Percentiles rank a stretch among this genome's conserved stretches.
Conservation (phyloP, 2,329 filamentous ascomycete species). For the Exophiala xenobiotica region DNA sequence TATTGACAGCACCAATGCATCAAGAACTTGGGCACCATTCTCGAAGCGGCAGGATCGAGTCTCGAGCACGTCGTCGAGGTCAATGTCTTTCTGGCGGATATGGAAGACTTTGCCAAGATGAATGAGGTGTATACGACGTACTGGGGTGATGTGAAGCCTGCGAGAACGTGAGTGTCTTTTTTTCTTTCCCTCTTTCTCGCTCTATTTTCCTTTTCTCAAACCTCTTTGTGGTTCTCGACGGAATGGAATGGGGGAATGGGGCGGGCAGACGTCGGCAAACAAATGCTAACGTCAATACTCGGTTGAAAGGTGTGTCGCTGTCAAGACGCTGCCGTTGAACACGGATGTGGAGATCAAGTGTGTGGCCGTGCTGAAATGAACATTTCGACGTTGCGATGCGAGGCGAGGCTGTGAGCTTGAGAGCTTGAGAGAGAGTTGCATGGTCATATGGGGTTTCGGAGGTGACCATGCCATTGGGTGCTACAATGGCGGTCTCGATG, state of each 20-base stretch:
- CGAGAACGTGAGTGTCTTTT: slow-evolving; percentile 15
- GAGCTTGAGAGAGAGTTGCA: neutral
- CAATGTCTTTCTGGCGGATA: slow-evolving; percentile 64
- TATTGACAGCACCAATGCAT: slow-evolving; percentile 52
- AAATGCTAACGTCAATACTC: slow-evolving; percentile 3
- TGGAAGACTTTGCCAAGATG: slow-evolving; percentile 71
- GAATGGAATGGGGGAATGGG: no score
- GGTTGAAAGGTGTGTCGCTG: slow-evolving; percentile 47
- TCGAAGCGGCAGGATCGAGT: slow-evolving; percentile 59
- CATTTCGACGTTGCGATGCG: neutral
- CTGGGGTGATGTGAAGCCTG: slow-evolving; percentile 63
- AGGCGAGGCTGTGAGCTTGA: neutral
- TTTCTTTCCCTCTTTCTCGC: no score
- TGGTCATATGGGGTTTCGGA: no score
- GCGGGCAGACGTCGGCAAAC: no score
- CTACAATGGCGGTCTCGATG: no score
- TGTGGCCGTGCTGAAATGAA: slow-evolving; percentile 36
- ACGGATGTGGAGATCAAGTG: slow-evolving; percentile 58
- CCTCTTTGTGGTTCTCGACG: neutral
- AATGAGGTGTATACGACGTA: slow-evolving; percentile 76
- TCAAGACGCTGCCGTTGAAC: slow-evolving; percentile 51
- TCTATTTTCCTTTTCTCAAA: neutral
- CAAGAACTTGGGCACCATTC: slow-evolving; percentile 58
- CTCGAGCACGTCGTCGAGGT: slow-evolving; percentile 64
- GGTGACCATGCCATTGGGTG: no score